Conservation (phyloP, 768 basidiomycete genomes). For the Sarcodon aspratus region DNA sequence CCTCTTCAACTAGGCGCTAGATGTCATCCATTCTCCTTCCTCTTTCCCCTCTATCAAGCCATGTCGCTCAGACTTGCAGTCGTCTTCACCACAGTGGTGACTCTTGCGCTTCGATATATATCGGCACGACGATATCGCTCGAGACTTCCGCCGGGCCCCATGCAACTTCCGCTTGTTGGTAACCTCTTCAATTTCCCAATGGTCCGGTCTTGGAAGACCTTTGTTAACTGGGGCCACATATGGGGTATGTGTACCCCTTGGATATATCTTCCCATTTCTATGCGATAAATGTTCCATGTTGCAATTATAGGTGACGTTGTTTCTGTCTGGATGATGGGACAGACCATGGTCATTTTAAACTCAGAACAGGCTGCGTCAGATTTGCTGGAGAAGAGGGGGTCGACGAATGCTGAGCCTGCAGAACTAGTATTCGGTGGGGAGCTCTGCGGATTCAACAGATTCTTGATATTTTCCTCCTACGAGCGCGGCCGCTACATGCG, state of each 20-base stretch:
- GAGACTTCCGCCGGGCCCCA: constrained; percentile 14
- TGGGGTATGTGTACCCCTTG: constrained; percentile 5
- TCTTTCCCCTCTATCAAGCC: too few species aligned
- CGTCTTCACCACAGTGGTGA: too few species aligned
- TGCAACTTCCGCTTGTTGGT: constrained; percentile 12
- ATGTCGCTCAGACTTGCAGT: too few species aligned
- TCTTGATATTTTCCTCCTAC: constrained; percentile 26
- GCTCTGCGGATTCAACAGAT: constrained; percentile 3
- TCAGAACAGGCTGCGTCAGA: constrained; percentile 10
- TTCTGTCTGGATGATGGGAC: constrained; percentile 8
- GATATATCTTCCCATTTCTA: not conserved
- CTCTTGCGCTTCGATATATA: too few species aligned
- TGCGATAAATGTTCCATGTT: not conserved
- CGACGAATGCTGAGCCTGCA: constrained; percentile 13
- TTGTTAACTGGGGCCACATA: constrained; percentile 4
- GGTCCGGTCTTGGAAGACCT: constrained; percentile 6
- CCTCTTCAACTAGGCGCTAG: too few species aligned
- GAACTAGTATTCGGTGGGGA: constrained; percentile 7
- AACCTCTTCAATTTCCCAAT: constrained; percentile 12
- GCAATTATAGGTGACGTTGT: constrained; percentile 10
- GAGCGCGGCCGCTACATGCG: constrained; percentile 22
- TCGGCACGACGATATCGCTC: not conserved
- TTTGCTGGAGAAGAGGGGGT: constrained; percentile 15
- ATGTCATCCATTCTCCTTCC: too few species aligned
- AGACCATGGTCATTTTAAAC: constrained; percentile 11